These are phyloP conservation scores for Fomitopsis pinicola DNA, from an alignment of 1,284 basidiomycete genomes.

Conservation along the genomic window DNA sequence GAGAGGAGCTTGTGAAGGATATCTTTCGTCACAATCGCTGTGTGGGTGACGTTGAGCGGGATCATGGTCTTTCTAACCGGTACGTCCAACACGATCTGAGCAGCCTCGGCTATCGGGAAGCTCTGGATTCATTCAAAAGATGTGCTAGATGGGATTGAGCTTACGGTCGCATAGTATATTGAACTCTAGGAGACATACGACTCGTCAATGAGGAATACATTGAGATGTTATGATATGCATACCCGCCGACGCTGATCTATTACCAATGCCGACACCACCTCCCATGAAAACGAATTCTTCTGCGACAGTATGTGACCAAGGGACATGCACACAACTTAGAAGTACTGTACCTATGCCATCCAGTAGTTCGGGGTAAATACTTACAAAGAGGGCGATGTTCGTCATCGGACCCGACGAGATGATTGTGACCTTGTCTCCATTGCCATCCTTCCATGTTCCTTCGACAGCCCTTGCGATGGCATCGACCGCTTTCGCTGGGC, in stretches of 20 bases:
- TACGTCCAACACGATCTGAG: constrained; percentile 71
- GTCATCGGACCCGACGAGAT: constrained; percentile 81
- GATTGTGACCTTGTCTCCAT: constrained; percentile 55
- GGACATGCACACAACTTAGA: not conserved
- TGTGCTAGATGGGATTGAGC: constrained; percentile 19
- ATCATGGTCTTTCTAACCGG: constrained; percentile 63
- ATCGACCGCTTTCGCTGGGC: constrained; percentile 50
- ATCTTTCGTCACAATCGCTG: constrained; percentile 60
- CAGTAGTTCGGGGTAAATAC: constrained; percentile 67
- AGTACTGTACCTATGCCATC: constrained; percentile 39
- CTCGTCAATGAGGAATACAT: not conserved
- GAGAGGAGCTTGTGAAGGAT: constrained; percentile 51
- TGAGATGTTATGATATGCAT: constrained; percentile 8
- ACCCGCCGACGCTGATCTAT: constrained; percentile 72
- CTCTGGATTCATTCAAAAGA: not conserved
- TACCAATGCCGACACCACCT: constrained; percentile 81
- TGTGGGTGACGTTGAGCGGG: constrained; percentile 83
- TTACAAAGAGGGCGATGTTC: constrained; percentile 77
- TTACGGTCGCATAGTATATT: constrained; percentile 80
- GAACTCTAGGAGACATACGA: constrained; percentile 46
- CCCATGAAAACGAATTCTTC: constrained; percentile 86
- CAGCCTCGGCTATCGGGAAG: constrained; percentile 60
- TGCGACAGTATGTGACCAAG: not conserved
- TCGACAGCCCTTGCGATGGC: constrained; percentile 60
- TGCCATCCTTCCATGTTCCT: constrained; percentile 48